Evolutionary conservation across 2,329 filamentous ascomycete species (phyloP), one percentile per base, ranked within the genome.

Genomic region (Plenodomus biglobosus): DNA sequence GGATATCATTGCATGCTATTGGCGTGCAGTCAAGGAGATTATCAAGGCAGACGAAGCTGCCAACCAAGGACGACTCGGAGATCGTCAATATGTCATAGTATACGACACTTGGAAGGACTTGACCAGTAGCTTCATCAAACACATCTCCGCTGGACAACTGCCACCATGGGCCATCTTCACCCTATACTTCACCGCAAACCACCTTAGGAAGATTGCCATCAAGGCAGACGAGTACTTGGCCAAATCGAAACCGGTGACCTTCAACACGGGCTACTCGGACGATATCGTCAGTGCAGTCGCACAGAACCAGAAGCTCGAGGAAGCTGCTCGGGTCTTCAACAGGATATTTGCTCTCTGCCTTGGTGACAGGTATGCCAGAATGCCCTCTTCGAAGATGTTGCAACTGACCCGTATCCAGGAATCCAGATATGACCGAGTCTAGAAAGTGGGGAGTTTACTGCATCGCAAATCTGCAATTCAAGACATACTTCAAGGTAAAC

Each of bases 381-480:
- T 2, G 40, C 36, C 30, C 24, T 64, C 45, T 24, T 41, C 36
- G 18, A 44, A 13, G 38, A 16, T 50, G 24, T 15, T 40, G 43
- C 38, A 53, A 58, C 59, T 66, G 52, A 68, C 53, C 44, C 45
- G 35, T 17, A 22, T 46, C 44, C 63, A 92, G 90, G 72, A 88
- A 88, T 52, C 85, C 88, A 13, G 77, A 96, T 38, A 85, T 91
- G 65, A 53, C 47, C 19, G 88, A 95, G 63, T 96, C 92, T 8
- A 85, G 94, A 45, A 99, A 97, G 82, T 99, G 94, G 94, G 95
- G 90, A 6, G 88, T 96, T 40, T 99, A 99, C 76, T 92, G 91
- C 71, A 86, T 92, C 57, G 90, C 92, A 65, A 97, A 96, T 68
- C 81, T 99, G 7, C 79, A 96, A 13, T 99, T 99, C 83, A 97